Percentiles rank a stretch among this genome's conserved stretches.
Evolutionary conservation across 306 rosid genomes (phyloP).

Genomic region (Cucumis melo): DNA sequence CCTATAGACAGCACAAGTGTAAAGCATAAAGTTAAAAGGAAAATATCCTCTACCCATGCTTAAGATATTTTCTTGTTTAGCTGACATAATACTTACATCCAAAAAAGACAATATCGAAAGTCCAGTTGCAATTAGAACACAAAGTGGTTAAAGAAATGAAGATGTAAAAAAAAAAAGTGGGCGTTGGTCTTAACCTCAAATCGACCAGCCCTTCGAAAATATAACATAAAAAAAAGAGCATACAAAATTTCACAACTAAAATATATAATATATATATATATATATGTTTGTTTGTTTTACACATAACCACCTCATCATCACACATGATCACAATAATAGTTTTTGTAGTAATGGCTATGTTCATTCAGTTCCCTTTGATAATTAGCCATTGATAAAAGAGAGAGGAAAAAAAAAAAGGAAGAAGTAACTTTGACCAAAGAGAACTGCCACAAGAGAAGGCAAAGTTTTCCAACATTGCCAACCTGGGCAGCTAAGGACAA

Average conservation of each 20-base stretch:
- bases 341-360: slow-evolving; percentile 31
- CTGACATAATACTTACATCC: not conserved
- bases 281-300: slow-evolving; percentile 3
- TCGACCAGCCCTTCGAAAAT: not conserved
- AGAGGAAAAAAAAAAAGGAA: no score
- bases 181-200: not conserved
- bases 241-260: not conserved
- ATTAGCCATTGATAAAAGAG: slow-evolving; percentile 24
- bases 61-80: not conserved
- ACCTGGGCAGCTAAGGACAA: slow-evolving; percentile 99
- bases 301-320: slow-evolving; percentile 13
- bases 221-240: not conserved
- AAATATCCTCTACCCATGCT: not conserved
- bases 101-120: not conserved
- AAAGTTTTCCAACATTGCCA: slow-evolving; percentile 48
- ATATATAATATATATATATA: no score
- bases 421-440: slow-evolving; percentile 32
- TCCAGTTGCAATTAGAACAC: not conserved
- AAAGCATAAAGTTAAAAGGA: not conserved
- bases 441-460: slow-evolving; percentile 99
- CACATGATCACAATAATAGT: slow-evolving; percentile 6
- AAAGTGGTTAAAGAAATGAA: not conserved
- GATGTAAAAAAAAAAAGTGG: not conserved
- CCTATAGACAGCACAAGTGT: not conserved
- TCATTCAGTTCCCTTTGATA: slow-evolving; percentile 25